Conservation (phyloP, 108 stramenopile species). For the Cafeteria roenbergensis region DNA sequence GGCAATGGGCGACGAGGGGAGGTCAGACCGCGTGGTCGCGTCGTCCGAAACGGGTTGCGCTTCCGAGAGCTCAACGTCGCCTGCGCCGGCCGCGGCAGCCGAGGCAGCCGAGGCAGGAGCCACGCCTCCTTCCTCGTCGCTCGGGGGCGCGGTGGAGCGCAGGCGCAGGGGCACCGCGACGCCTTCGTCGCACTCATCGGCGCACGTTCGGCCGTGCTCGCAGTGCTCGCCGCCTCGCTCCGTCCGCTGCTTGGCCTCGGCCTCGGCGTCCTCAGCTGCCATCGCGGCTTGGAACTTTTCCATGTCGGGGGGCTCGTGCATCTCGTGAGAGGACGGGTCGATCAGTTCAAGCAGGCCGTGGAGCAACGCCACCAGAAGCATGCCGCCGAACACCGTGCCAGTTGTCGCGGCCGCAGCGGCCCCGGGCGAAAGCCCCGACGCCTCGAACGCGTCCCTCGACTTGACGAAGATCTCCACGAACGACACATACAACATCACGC, state of each 20-base stretch:
- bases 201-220: neutral
- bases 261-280: neutral
- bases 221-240: neutral
- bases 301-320: neutral
- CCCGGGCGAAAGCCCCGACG: constrained; percentile 17
- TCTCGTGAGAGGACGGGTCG: neutral
- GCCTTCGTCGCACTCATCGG: neutral
- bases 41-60: neutral
- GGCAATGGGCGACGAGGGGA: neutral
- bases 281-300: neutral
- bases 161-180: neutral
- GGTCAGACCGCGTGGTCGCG: neutral
- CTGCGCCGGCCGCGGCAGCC: too few species aligned
- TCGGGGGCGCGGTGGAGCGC: too few species aligned
- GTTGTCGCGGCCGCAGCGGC: constrained; percentile 46
- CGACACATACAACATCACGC: constrained; percentile 74
- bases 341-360: constrained; percentile 26
- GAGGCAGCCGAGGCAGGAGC: too few species aligned
- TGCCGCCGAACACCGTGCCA: constrained; percentile 52
- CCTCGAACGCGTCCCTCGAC: constrained; percentile 28
- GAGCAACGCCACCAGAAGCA: constrained; percentile 17
- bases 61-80: too few species aligned
- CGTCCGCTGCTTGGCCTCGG: neutral
- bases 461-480: constrained; percentile 69
- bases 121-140: too few species aligned